Conservation (phyloP, 2,329 filamentous ascomycete genomes). For the Colletotrichum viniferum region DNA sequence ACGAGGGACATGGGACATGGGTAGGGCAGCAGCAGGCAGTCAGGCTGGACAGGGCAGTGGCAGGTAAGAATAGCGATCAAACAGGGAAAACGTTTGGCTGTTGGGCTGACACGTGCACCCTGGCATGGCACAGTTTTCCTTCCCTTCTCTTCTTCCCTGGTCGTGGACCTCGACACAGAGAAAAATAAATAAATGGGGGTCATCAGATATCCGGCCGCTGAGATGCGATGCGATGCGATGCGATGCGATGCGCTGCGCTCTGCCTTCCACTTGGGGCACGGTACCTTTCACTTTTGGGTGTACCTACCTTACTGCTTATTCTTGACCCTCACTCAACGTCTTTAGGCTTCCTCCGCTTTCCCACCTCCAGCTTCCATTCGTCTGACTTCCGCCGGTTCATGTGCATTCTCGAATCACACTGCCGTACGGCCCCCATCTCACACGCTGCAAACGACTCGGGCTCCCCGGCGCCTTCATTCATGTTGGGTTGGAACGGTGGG, state of each 20-base stretch:
- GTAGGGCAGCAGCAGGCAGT: not conserved
- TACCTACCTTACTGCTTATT: not conserved
- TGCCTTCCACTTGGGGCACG: not conserved
- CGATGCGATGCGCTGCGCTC: not conserved
- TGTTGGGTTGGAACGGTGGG: not conserved
- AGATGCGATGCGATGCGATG: not conserved
- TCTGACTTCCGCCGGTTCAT: not conserved
- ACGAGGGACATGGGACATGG: not conserved
- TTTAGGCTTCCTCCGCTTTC: not conserved
- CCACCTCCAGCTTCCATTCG: not conserved
- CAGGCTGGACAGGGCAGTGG: not conserved
- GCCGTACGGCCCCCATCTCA: not conserved
- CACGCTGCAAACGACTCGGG: not conserved
- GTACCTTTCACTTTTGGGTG: not conserved
- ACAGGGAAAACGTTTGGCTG: constrained; percentile 18
- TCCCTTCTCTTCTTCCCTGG: not conserved
- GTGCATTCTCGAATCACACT: not conserved
- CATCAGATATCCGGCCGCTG: not conserved
- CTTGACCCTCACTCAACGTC: not conserved
- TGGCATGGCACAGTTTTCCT: constrained; percentile 11
- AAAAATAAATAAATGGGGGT: not conserved
- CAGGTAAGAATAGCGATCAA: constrained; percentile 14
- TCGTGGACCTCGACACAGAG: not conserved
- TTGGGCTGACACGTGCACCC: constrained; percentile 23
- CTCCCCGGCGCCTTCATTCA: not conserved